A percentile compares a stretch with the other conserved stretches of the same genome.
phyloP scores from a whole-genome alignment of 345 rosid species.

The Brassica nigra region DNA sequence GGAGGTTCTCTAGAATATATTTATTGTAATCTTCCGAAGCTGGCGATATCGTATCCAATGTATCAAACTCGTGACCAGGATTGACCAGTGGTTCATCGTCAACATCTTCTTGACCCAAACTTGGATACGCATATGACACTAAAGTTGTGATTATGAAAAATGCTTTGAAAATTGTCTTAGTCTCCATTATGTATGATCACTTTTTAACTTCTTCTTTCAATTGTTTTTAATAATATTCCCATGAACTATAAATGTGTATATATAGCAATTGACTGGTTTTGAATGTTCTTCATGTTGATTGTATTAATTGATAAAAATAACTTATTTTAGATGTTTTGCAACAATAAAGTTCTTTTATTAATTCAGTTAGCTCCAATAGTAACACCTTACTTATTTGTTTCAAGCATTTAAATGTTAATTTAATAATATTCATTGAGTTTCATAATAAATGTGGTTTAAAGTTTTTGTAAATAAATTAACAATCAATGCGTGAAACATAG shows the following conservation, averaged over 20 bases:
- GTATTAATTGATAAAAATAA: neutral
- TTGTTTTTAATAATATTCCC: neutral
- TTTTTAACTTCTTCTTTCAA: neutral
- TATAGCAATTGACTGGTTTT: neutral
- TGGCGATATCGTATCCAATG: neutral
- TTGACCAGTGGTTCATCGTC: neutral
- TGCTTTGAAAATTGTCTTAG: neutral
- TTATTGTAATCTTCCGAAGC: neutral
- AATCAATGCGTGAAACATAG: neutral
- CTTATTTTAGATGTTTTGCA: neutral
- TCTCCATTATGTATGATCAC: neutral
- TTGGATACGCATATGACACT: neutral
- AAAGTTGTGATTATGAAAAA: neutral
- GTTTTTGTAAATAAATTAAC: neutral
- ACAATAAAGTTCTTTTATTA: neutral
- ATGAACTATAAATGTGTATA: neutral
- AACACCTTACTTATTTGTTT: neutral
- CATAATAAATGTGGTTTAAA: too few relatives aligned
- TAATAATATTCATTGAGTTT: too few relatives aligned
- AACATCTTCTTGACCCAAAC: neutral
- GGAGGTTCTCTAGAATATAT: neutral
- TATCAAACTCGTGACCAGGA: neutral
- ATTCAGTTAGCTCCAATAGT: neutral
- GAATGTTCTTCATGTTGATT: neutral
- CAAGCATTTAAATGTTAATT: too few relatives aligned